These are phyloP conservation scores for Ogataea philodendri DNA, from an alignment of 805 yeast genomes.

Conservation along the genomic window DNA sequence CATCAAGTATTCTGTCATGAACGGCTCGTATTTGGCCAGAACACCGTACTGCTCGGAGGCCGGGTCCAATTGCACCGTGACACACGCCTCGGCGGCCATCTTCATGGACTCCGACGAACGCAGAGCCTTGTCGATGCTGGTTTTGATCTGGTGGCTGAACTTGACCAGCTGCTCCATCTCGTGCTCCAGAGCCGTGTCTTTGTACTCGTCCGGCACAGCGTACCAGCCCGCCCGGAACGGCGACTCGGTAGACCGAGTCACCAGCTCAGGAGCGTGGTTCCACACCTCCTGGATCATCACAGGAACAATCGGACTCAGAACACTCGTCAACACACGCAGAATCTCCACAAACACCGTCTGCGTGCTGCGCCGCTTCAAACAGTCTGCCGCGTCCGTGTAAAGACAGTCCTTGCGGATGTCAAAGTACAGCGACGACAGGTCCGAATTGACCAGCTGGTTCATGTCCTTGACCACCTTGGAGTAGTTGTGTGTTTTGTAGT, in stretches of 20 bases:
- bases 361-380: slow-evolving; percentile 50
- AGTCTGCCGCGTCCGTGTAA: slow-evolving; percentile 60
- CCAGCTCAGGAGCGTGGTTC: slow-evolving; percentile 48
- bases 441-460: slow-evolving; percentile 69
- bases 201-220: slow-evolving; percentile 36
- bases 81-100: slow-evolving; percentile 58
- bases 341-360: slow-evolving; percentile 67
- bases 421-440: slow-evolving; percentile 80
- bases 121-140: slow-evolving; percentile 56
- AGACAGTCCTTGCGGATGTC: slow-evolving; percentile 82
- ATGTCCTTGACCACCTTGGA: slow-evolving; percentile 65
- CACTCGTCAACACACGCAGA: slow-evolving; percentile 57
- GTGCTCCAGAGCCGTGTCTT: slow-evolving; percentile 35
- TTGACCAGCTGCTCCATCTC: slow-evolving; percentile 48
- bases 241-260: slow-evolving; percentile 33
- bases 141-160: slow-evolving; percentile 49
- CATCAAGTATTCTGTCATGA: slow-evolving; percentile 57
- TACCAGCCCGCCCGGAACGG: slow-evolving; percentile 51
- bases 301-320: slow-evolving; percentile 82
- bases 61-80: slow-evolving; percentile 35
- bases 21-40: slow-evolving; percentile 36
- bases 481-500: slow-evolving; percentile 61
- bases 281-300: slow-evolving; percentile 85
- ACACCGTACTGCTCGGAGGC: slow-evolving; percentile 8
- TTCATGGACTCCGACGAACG: slow-evolving; percentile 46